Evolutionary conservation across 805 yeast genomes (phyloP).

Genomic region (Blastobotrys muscicola): DNA sequence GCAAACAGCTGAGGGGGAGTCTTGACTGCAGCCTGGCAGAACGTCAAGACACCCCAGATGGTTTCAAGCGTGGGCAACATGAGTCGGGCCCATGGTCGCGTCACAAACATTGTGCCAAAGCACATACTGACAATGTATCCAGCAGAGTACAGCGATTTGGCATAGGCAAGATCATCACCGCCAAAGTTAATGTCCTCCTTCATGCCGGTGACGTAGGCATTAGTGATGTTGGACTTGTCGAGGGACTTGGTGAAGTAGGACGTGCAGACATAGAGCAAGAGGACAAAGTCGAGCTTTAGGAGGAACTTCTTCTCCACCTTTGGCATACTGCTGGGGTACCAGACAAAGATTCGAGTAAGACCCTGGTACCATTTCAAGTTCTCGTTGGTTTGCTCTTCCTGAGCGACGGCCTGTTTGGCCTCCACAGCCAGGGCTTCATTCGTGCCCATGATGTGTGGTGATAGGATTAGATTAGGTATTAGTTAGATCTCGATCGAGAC

Average conservation of each 20-base stretch:
- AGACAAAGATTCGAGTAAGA: constrained; percentile 18
- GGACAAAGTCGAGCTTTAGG: constrained; percentile 27
- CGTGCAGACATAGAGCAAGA: constrained; percentile 27
- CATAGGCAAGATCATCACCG: constrained; percentile 39
- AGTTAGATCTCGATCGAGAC: too few species aligned
- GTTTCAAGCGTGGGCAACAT: constrained; percentile 29
- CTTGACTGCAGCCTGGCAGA: constrained; percentile 27
- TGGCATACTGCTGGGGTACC: constrained; percentile 25
- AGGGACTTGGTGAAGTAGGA: constrained; percentile 41
- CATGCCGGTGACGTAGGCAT: constrained; percentile 53
- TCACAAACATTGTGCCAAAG: constrained; percentile 30
- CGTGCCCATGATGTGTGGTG: background rate
- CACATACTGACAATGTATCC: constrained; percentile 42
- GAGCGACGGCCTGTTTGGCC: too few species aligned
- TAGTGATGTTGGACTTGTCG: constrained; percentile 39
- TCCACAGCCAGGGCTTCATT: too few species aligned
- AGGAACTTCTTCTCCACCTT: constrained; percentile 24
- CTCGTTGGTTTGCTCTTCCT: background rate
- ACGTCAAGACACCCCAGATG: constrained; percentile 31
- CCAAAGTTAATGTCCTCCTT: constrained; percentile 34
- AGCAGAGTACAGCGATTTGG: constrained; percentile 34
- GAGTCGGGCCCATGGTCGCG: constrained; percentile 27
- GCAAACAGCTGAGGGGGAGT: constrained; percentile 31
- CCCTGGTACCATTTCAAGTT: constrained; percentile 21
- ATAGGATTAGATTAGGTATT: too few species aligned